Evolutionary conservation across 2,329 filamentous ascomycete species (phyloP), one percentile per base, ranked within the genome.

Genomic region (Lachnellula willkommii): DNA sequence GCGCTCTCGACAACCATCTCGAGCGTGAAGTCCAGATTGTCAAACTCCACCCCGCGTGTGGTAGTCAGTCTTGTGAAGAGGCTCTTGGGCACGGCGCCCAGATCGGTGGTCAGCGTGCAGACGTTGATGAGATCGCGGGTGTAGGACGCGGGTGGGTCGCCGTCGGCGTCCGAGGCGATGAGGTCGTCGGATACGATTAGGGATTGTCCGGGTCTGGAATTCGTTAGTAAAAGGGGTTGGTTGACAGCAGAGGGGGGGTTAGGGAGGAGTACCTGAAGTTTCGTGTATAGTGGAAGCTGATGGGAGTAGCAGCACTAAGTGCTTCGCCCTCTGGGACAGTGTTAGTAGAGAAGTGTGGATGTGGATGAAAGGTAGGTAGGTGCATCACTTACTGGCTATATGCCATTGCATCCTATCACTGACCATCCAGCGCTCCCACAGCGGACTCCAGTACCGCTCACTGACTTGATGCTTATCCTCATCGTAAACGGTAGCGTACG

Each of bases 381-480:
- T 32, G 28, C 9, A 32, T 4, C 28, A 54, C 60, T 49, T 60
- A 72, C 86, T 90, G 59, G 84, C 82, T 68, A 91, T 89, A 70
- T 91, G 88, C 89, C 89, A 92, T 72, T 90, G 87, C 87, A 93
- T 91, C 48, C 88, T 79, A 70, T 92, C 87, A 47, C 81, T 84
- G 6, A 92, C 88, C 87, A 90, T 91, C 87, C 87, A 91, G 49
- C 87, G 73, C 73, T 91, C 87, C 87, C 87, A 90, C 24, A 91
- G 70, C 5, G 87, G 87, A 62, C 83, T 87, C 88, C 88, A 92
- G 67, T 92, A 92, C 50, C 88, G 75, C 69, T 91, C 88, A 45
- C 77, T 81, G 5, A 89, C 81, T 3, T 82, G 81, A 69, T 93
- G 89, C 68, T 86, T 88, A 49, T 81, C 78, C 66, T 89, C 86